These are phyloP conservation scores for Ricinus communis DNA, from an alignment of 345 rosid genomes.

Conservation along the genomic window DNA sequence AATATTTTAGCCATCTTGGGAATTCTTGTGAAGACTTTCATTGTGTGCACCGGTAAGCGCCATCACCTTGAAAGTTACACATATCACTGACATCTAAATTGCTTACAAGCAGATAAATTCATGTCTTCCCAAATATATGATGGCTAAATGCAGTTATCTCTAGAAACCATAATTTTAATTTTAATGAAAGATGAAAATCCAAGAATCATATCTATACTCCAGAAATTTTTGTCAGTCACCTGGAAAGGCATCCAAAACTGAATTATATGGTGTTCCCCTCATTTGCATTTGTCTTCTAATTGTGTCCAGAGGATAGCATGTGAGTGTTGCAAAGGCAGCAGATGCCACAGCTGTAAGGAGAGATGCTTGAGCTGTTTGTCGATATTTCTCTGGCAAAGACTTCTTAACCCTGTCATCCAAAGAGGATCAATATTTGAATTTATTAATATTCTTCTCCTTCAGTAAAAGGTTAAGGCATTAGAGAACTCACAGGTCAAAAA, in stretches of 20 bases:
- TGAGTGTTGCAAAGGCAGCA: slow-evolving; percentile 78
- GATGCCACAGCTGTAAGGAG: slow-evolving; percentile 81
- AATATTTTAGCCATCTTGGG: no score
- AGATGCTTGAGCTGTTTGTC: slow-evolving; percentile 72
- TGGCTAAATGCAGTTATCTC: not conserved
- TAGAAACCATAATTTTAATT: not conserved
- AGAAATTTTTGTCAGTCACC: slow-evolving; percentile 37
- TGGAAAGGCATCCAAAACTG: slow-evolving; percentile 79
- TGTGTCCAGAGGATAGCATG: slow-evolving; percentile 96
- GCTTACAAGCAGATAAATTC: not conserved
- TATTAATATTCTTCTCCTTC: not conserved
- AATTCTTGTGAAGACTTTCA: no score
- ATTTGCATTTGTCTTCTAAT: slow-evolving; percentile 98
- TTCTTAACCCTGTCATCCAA: slow-evolving; percentile 72
- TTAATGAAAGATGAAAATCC: not conserved
- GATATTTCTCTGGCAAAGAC: slow-evolving; percentile 79
- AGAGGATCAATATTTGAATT: not conserved
- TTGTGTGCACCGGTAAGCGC: no score
- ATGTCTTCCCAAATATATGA: not conserved
- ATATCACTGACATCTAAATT: not conserved
- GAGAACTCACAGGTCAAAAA: slow-evolving; percentile 83
- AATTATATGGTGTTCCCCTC: slow-evolving; percentile 82
- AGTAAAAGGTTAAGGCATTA: slow-evolving; percentile 10
- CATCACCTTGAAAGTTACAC: no score
- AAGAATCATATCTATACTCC: not conserved